phyloP scores from a whole-genome alignment of 2,329 filamentous ascomycete genomes.

The Fonsecaea erecta region DNA sequence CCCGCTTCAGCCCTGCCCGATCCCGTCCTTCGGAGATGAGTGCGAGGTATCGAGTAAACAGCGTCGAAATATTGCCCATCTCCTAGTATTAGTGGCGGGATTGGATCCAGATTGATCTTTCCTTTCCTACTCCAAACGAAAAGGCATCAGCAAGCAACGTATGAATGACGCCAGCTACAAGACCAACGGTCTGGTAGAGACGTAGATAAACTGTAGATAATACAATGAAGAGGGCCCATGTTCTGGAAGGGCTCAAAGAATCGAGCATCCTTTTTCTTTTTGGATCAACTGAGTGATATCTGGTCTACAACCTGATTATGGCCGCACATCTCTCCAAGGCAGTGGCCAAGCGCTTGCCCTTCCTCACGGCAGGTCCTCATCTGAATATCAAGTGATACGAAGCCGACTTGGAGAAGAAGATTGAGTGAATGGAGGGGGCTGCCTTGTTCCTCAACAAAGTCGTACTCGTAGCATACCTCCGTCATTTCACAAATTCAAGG shows the following conservation, averaged over 20 bases:
- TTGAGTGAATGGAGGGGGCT: not conserved
- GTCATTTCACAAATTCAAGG: not conserved
- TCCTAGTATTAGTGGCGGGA: not conserved
- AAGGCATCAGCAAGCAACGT: not conserved
- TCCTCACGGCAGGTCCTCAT: not conserved
- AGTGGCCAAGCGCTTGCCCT: not conserved
- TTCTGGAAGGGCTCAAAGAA: not conserved
- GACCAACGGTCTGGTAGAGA: conserved; percentile 1
- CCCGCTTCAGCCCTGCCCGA: not conserved
- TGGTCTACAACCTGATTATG: not conserved
- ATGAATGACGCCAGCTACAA: conserved; percentile 1
- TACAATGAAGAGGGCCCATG: not conserved
- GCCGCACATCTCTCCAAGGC: not conserved
- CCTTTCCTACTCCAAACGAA: not conserved
- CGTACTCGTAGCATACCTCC: too few species aligned
- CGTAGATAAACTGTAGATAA: not conserved
- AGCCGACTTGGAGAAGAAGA: not conserved
- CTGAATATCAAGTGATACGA: not conserved
- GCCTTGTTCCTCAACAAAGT: too few species aligned
- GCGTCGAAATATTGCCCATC: not conserved
- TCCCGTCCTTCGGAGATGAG: not conserved
- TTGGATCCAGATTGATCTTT: not conserved
- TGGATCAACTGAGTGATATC: not conserved
- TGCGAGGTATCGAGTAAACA: not conserved
- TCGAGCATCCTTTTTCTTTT: not conserved